A percentile compares a stretch with the other conserved stretches of the same genome.
phyloP scores from a whole-genome alignment of 2,329 filamentous ascomycete species.

The Tolypocladium album region DNA sequence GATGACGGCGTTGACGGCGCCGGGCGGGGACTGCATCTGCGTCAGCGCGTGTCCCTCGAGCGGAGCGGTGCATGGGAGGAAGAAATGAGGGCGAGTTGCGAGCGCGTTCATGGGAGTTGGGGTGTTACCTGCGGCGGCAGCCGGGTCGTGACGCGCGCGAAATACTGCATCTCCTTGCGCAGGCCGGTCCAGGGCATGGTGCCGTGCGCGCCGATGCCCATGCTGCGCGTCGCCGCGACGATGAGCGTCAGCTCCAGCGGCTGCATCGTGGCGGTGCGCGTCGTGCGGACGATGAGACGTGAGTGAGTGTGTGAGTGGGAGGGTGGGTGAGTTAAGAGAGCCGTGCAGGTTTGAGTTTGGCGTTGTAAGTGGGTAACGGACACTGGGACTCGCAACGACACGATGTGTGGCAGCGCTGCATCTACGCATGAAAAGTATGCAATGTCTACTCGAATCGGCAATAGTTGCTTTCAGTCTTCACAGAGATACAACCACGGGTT shows the following conservation, averaged over 20 bases:
- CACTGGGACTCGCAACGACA: not conserved
- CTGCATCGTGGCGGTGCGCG: slow-evolving; percentile 14
- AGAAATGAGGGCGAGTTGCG: not conserved
- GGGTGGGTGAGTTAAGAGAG: not conserved
- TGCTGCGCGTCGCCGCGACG: slow-evolving; percentile 79
- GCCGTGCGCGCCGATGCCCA: slow-evolving; percentile 78
- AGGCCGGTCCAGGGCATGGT: slow-evolving; percentile 82
- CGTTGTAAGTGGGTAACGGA: not conserved
- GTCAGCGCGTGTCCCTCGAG: not conserved
- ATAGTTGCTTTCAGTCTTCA: not conserved
- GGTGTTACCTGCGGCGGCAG: slow-evolving; percentile 33
- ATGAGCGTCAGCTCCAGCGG: slow-evolving; percentile 69
- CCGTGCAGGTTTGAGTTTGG: not conserved
- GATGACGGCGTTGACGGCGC: slow-evolving; percentile 62
- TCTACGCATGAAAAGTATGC: not conserved
- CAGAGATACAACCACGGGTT: not conserved
- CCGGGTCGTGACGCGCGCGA: slow-evolving; percentile 77
- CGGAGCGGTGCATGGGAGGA: too few species aligned
- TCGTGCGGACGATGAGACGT: not conserved
- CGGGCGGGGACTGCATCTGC: slow-evolving; percentile 15
- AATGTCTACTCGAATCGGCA: not conserved
- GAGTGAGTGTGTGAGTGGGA: not conserved
- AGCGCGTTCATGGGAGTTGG: not conserved
- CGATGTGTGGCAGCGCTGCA: not conserved
- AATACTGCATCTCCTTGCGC: slow-evolving; percentile 89